Evolutionary conservation across 306 rosid species (phyloP).

Genomic region (Cicer judaicum): DNA sequence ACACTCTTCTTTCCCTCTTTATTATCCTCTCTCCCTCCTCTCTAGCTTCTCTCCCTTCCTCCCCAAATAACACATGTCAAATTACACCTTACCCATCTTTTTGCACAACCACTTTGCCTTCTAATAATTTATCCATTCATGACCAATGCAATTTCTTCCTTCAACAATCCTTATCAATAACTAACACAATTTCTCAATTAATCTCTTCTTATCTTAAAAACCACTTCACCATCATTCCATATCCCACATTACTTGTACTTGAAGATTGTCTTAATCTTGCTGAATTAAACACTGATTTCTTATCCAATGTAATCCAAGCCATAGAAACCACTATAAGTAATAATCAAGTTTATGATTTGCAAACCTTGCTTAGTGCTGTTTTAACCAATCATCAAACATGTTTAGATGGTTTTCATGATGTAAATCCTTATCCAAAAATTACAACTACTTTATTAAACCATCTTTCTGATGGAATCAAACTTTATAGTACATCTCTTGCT

Average conservation of each 20-base stretch:
- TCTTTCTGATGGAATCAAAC: conserved; percentile 46
- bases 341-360: conserved; percentile 22
- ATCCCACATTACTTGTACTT: conserved; percentile 40
- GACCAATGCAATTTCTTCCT: conserved; percentile 45
- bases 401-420: conserved; percentile 49
- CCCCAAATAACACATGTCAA: conserved; percentile 41
- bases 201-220: conserved; percentile 38
- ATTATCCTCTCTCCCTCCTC: conserved; percentile 36
- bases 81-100: conserved; percentile 49
- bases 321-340: background rate
- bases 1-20: conserved; percentile 34
- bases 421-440: conserved; percentile 36
- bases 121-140: conserved; percentile 1
- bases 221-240: conserved; percentile 14
- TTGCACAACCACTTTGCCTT: conserved; percentile 45
- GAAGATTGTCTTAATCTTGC: conserved; percentile 44
- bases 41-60: conserved; percentile 14
- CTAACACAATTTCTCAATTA: conserved; percentile 28
- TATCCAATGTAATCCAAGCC: conserved; percentile 42
- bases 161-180: conserved; percentile 44
- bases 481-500: conserved; percentile 44
- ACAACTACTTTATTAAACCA: conserved; percentile 37
- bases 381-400: conserved; percentile 52
- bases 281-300: conserved; percentile 43
- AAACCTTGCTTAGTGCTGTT: conserved; percentile 45